Percentiles rank a stretch among this genome's conserved stretches.
Evolutionary conservation across 2,329 filamentous ascomycete species (phyloP).

Genomic region (Exserohilum turcica): DNA sequence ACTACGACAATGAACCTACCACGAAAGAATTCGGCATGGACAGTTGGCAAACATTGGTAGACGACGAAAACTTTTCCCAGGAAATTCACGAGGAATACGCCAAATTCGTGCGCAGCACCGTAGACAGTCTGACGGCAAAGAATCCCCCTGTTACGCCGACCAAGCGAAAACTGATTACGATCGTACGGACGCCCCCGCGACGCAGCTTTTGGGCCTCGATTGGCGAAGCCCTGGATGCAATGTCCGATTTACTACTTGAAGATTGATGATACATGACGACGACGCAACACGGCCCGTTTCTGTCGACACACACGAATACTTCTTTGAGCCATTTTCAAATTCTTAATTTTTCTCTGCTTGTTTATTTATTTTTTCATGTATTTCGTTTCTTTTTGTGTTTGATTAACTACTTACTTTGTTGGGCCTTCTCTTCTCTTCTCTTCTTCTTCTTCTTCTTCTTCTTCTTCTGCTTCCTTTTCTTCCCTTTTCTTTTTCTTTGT

Average conservation of each 20-base stretch:
- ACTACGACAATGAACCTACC: neutral
- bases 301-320: neutral
- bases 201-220: conserved; percentile 30
- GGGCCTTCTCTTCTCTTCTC: neutral
- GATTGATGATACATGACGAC: conserved; percentile 7
- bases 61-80: conserved; percentile 2
- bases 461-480: neutral
- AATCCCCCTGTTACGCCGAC: neutral
- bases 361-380: neutral
- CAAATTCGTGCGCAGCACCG: conserved; percentile 7
- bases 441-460: neutral
- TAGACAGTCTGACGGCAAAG: conserved; percentile 8
- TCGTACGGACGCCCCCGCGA: conserved; percentile 17
- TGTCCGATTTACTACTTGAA: conserved; percentile 19
- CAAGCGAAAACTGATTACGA: conserved; percentile 10
- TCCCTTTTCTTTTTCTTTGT: neutral
- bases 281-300: neutral
- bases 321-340: neutral
- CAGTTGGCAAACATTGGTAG: conserved; percentile 18
- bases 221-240: conserved; percentile 27
- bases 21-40: conserved; percentile 17
- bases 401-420: neutral
- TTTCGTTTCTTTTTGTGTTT: neutral
- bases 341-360: neutral
- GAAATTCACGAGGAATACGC: conserved; percentile 8